Evolutionary conservation across 805 yeast genomes (phyloP), one percentile per base, ranked within the genome.

Genomic region (Kodamaea neixiangensis): DNA sequence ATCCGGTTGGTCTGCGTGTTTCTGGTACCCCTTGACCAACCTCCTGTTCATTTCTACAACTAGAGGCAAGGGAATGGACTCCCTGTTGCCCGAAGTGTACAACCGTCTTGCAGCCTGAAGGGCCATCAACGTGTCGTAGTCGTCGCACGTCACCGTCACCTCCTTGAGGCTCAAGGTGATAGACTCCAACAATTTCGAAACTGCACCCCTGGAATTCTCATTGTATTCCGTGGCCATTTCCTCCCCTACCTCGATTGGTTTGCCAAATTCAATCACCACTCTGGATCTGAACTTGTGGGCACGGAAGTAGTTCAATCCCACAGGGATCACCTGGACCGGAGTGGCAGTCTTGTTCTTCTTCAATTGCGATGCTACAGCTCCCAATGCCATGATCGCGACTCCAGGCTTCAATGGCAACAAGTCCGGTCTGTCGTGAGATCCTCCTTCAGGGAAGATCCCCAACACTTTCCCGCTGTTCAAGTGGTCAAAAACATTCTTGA

Each of bases 381-480:
- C 78, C 21, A 73, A 54, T 0, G 77, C 78, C 78, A 73, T 73
- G 14, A 73, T 68, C 2, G 77, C 77, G 19, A 73, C 77, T 1
- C 78, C 78, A 0, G 78, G 76, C 50, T 73, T 73, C 51, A 73
- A 61, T 14, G 78, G 78, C 38, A 73, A 62, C 46, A 73, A 65
- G 44, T 69, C 72, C 2, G 77, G 69, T 25, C 77, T 55, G 53
- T 73, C 78, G 51, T 73, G 77, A 35, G 73, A 69, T 5, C 78
- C 78, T 10, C 78, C 78, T 52, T 73, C 78, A 7, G 77, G 78
- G 50, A 73, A 73, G 13, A 73, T 69, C 2, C 77, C 78, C 49
- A 73, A 58, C 1, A 67, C 68, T 19, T 63, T 61, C 9, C 71
- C 71, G 5, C 45, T 49, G 46, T 68, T 67, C 47, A 73, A 64